phyloP scores from a whole-genome alignment of 495 filamentous ascomycete species.

The Aspergillus homomorphus region DNA sequence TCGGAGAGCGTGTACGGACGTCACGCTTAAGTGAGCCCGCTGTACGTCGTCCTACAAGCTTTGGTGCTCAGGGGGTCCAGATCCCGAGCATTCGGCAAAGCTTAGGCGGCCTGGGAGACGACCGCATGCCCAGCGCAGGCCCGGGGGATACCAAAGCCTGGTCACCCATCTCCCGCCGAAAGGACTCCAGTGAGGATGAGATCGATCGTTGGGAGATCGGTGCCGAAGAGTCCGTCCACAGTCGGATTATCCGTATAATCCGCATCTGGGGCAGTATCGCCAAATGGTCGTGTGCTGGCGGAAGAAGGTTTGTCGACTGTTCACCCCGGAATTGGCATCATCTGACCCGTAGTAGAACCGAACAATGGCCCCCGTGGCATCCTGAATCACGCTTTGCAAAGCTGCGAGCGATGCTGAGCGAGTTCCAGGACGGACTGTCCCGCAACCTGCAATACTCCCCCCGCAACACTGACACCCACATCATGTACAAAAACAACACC shows the following conservation, averaged over 20 bases:
- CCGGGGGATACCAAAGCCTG: conserved; percentile 37
- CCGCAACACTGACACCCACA: conserved; percentile 77
- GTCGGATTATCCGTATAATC: conserved; percentile 72
- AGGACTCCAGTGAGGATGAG: conserved; percentile 65
- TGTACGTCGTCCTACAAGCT: conserved; percentile 39
- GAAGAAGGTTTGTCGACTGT: conserved; percentile 47
- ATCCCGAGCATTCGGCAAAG: conserved; percentile 49
- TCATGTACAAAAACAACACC: conserved; percentile 64
- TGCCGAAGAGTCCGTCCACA: conserved; percentile 65
- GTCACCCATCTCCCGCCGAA: conserved; percentile 54
- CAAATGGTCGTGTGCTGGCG: conserved; percentile 71
- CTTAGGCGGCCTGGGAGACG: conserved; percentile 38
- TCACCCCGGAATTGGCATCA: background rate
- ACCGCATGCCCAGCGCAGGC: conserved; percentile 35
- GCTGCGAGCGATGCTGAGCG: conserved; percentile 57
- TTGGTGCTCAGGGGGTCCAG: conserved; percentile 43
- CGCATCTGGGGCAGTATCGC: conserved; percentile 77
- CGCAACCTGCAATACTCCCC: conserved; percentile 66
- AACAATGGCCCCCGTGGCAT: conserved; percentile 62
- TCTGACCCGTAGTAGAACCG: conserved; percentile 28
- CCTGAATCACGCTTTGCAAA: conserved; percentile 58
- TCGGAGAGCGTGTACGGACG: conserved; percentile 47
- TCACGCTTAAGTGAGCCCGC: conserved; percentile 41
- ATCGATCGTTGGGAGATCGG: conserved; percentile 57
- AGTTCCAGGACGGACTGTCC: conserved; percentile 66